A percentile compares a stretch with the other conserved stretches of the same genome.
Evolutionary conservation across 306 rosid species (phyloP).

Genomic region (Citrullus mucosospermus): DNA sequence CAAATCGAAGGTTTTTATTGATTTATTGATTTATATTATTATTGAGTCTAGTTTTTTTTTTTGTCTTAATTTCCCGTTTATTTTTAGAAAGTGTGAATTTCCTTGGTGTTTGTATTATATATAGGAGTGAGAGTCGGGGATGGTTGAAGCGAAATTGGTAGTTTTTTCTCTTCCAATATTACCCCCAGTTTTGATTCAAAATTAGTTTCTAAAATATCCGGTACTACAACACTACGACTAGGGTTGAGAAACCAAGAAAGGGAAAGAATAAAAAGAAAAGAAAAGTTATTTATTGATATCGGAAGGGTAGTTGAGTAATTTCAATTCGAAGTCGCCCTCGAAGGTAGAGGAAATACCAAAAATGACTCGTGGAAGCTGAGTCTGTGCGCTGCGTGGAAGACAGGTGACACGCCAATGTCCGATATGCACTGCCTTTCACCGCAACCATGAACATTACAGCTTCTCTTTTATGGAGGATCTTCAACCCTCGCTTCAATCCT

Average conservation of each 20-base stretch:
- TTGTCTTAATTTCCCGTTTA: too few relatives aligned
- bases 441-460: not conserved
- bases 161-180: not conserved
- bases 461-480: constrained; percentile 6
- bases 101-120: too few relatives aligned
- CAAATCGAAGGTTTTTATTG: too few relatives aligned
- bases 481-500: not conserved
- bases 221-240: too few relatives aligned
- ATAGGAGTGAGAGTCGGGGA: not conserved
- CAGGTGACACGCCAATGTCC: constrained; percentile 9
- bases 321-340: not conserved
- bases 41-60: too few relatives aligned
- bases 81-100: too few relatives aligned
- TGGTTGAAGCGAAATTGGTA: not conserved
- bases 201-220: too few relatives aligned
- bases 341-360: not conserved
- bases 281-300: not conserved
- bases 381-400: constrained; percentile 14
- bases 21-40: too few relatives aligned
- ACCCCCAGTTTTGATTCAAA: not conserved
- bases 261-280: too few relatives aligned
- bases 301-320: constrained; percentile 2
- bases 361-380: constrained; percentile 9
- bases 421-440: not conserved
- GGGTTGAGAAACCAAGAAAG: too few relatives aligned